These are phyloP conservation scores for Ganoderma multipileum DNA, from an alignment of 1,284 basidiomycete species.

Conservation along the genomic window DNA sequence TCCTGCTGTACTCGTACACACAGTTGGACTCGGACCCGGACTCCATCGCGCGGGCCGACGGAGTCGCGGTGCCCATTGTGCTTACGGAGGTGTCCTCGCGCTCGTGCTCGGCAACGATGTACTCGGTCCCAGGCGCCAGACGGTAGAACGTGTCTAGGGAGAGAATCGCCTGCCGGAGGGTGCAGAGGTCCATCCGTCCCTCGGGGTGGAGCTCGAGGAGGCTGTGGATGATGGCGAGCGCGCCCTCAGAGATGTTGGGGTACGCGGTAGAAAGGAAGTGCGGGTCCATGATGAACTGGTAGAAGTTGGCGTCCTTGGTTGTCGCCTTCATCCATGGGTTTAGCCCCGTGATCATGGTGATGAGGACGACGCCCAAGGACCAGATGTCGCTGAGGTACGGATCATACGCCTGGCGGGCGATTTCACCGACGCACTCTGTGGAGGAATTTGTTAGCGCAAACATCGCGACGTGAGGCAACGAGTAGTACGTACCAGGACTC, in stretches of 20 bases:
- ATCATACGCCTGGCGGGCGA: background rate
- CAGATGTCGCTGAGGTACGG: conserved; percentile 83
- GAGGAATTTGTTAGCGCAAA: background rate
- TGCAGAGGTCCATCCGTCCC: conserved; percentile 58
- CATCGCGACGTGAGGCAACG: background rate
- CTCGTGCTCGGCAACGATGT: background rate
- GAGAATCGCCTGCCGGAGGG: conserved; percentile 51
- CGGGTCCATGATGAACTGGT: conserved; percentile 46
- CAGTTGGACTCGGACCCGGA: background rate
- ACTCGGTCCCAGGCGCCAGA: background rate
- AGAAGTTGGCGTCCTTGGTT: conserved; percentile 74
- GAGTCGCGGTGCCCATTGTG: background rate
- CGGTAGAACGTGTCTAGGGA: conserved; percentile 28
- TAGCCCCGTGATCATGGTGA: conserved; percentile 83
- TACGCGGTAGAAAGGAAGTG: conserved; percentile 71
- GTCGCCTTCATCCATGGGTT: conserved; percentile 88
- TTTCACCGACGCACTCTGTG: background rate
- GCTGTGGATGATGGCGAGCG: conserved; percentile 61
- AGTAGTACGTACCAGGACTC: conserved; percentile 53
- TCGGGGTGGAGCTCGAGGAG: conserved; percentile 62
- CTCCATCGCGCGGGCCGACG: background rate
- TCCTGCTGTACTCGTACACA: background rate
- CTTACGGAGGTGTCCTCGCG: background rate
- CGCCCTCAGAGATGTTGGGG: conserved; percentile 57
- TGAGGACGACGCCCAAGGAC: conserved; percentile 63